phyloP scores from a whole-genome alignment of 306 rosid species.

The Ceratonia siliqua region DNA sequence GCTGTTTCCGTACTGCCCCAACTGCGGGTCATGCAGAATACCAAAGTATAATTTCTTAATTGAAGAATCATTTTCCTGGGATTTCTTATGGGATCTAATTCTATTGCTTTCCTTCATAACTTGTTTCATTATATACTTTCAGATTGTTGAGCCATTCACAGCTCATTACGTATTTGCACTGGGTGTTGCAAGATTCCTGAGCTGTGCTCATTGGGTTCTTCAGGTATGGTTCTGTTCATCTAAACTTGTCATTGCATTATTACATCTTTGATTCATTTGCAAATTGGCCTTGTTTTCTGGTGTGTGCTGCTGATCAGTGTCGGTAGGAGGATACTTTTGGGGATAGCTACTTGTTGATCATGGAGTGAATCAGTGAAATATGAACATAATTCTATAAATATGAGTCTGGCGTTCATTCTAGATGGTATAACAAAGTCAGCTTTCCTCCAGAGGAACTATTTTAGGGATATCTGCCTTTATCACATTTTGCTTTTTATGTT shows the following conservation, averaged over 20 bases:
- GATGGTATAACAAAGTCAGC: not conserved
- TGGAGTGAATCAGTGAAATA: constrained; percentile 13
- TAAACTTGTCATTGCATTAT: constrained; percentile 9
- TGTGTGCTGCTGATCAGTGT: constrained; percentile 1
- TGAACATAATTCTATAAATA: not conserved
- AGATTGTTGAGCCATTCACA: constrained; percentile 99
- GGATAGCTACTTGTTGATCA: not conserved
- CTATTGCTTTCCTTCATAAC: constrained; percentile 14
- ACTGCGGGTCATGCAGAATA: constrained; percentile 97
- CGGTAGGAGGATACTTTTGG: not conserved
- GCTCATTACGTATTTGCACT: constrained; percentile 97
- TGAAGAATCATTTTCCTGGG: not conserved
- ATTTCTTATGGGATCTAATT: constrained; percentile 14
- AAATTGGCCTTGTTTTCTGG: constrained; percentile 1
- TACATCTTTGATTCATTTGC: constrained; percentile 24
- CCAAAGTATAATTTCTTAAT: constrained; percentile 57
- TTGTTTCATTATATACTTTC: constrained; percentile 37
- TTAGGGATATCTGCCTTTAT: not conserved
- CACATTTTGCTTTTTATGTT: not conserved
- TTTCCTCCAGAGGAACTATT: constrained; percentile 7
- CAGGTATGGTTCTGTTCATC: constrained; percentile 61
- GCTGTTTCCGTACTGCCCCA: constrained; percentile 97
- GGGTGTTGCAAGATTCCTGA: constrained; percentile 95
- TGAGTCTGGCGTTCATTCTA: not conserved
- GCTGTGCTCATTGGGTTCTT: constrained; percentile 99